Evolutionary conservation across 352 stramenopile species (phyloP), one percentile per base, ranked within the genome.

Genomic region (Elongisporangium undulatum): DNA sequence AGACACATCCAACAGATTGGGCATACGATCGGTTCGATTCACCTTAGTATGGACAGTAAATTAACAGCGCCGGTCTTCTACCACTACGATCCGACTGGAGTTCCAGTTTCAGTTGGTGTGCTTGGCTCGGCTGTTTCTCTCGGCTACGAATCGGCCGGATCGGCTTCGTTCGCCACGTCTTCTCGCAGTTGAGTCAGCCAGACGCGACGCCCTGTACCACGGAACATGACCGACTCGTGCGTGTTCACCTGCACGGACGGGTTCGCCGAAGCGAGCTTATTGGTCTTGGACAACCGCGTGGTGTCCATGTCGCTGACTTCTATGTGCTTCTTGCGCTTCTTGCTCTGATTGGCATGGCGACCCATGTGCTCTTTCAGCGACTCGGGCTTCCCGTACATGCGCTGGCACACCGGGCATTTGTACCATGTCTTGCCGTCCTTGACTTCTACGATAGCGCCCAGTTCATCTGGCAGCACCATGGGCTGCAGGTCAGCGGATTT

Each of bases 161-260:
- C 62, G 52, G 21, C 62, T 51, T 52, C 54, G 49, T 69, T 69
- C 26, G 72, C 21, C 19, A 49, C 48, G 29, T 75, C 61, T 54
- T 92, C 80, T 20, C 77, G 73, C 34, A 93, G 70, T 51, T 82
- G 74, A 63, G 90, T 77, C 50, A 95, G 75, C 86, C 86, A 95
- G 51, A 79, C 77, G 38, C 85, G 82, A 15, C 84, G 77, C 3
- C 86, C 86, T 34, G 64, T 65, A 23, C 86, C 86, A 4, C 86
- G 79, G 64, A 95, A 95, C 62, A 94, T 85, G 38, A 95, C 86
- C 49, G 79, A 73, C 63, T 95, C 82, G 69, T 95, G 84, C 24
- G 83, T 93, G 66, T 95, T 94, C 48, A 95, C 82, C 58, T 95
- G 86, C 34, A 95, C 86, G 0, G 84, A 94, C 54, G 86, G 86